Evolutionary conservation across 2,329 filamentous ascomycete species (phyloP).

Genomic region (Tolypocladium amazonense): DNA sequence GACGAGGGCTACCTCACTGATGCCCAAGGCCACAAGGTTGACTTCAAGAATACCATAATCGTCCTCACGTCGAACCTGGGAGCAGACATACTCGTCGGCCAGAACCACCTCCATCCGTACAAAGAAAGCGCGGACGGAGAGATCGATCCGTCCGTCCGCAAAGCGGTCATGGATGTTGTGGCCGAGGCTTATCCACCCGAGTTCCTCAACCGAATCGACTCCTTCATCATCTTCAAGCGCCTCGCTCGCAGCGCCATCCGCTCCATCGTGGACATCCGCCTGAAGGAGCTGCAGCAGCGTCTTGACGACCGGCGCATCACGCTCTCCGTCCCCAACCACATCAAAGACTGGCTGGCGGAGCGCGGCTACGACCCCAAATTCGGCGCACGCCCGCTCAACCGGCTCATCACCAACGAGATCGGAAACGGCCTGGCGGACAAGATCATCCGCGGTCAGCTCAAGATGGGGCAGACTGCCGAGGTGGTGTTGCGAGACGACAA

Average conservation of each 20-base stretch:
- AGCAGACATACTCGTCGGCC: constrained; percentile 78
- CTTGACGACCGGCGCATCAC: constrained; percentile 79
- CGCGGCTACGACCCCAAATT: constrained; percentile 86
- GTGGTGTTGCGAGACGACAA: constrained; percentile 58
- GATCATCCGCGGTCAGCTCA: constrained; percentile 79
- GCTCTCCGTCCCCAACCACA: constrained; percentile 58
- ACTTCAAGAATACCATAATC: constrained; percentile 94
- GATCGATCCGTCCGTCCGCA: constrained; percentile 62
- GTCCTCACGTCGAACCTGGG: constrained; percentile 94
- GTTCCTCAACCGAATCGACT: constrained; percentile 93
- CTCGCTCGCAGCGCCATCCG: constrained; percentile 67
- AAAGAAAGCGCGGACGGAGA: constrained; percentile 53
- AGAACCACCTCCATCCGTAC: constrained; percentile 54
- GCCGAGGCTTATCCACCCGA: constrained; percentile 69
- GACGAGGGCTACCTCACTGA: constrained; percentile 96
- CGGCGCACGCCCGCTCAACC: constrained; percentile 81
- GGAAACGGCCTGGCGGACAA: constrained; percentile 81
- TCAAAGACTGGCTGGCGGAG: constrained; percentile 79
- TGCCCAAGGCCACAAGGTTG: constrained; percentile 89
- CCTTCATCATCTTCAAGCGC: constrained; percentile 92
- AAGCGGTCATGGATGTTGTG: constrained; percentile 83
- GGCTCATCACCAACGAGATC: constrained; percentile 83
- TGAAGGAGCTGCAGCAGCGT: constrained; percentile 71
- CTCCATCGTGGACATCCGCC: constrained; percentile 87
- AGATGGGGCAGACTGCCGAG: constrained; percentile 60